These are phyloP conservation scores for Stagonosporopsis rhizophila DNA, from an alignment of 2,329 filamentous ascomycete genomes.

Conservation along the genomic window DNA sequence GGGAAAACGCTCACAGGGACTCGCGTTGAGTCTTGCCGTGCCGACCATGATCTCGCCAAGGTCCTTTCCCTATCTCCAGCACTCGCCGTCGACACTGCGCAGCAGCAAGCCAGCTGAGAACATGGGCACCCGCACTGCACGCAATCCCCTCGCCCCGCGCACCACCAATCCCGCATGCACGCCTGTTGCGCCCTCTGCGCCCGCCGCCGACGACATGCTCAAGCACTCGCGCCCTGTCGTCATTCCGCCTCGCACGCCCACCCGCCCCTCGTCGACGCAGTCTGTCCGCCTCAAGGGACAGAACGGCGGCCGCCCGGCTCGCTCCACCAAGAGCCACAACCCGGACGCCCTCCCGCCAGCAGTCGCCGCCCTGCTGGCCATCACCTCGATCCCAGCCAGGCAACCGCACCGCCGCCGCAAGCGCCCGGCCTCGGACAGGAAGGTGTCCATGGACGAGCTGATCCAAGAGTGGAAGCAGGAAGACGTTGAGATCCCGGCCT, in stretches of 20 bases:
- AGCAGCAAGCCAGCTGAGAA: constrained; percentile 28
- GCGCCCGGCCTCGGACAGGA: constrained; percentile 51
- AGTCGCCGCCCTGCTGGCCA: constrained; percentile 64
- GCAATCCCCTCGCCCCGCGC: constrained; percentile 26
- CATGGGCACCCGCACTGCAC: constrained; percentile 41
- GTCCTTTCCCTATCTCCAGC: constrained; percentile 53
- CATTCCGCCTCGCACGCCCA: constrained; percentile 49
- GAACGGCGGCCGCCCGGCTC: constrained; percentile 38
- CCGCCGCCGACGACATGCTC: constrained; percentile 32
- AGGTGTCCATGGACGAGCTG: constrained; percentile 64
- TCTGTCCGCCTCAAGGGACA: constrained; percentile 42
- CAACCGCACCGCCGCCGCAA: constrained; percentile 53
- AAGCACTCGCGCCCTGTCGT: constrained; percentile 52
- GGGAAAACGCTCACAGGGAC: constrained; percentile 32
- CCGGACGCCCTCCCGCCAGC: constrained; percentile 60
- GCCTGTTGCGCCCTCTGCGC: constrained; percentile 13
- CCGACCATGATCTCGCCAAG: constrained; percentile 55
- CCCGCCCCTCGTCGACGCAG: constrained; percentile 40
- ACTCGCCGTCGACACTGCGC: constrained; percentile 45
- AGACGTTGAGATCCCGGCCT: constrained; percentile 46
- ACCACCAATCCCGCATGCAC: constrained; percentile 22
- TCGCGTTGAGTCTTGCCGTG: background rate
- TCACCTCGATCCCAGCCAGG: constrained; percentile 64
- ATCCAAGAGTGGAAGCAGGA: constrained; percentile 63
- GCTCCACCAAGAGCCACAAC: constrained; percentile 46